Evolutionary conservation across 176 grass and related monocot genomes (phyloP), one percentile per base, ranked within the genome.

Genomic region (Phoenix dactylifera): DNA sequence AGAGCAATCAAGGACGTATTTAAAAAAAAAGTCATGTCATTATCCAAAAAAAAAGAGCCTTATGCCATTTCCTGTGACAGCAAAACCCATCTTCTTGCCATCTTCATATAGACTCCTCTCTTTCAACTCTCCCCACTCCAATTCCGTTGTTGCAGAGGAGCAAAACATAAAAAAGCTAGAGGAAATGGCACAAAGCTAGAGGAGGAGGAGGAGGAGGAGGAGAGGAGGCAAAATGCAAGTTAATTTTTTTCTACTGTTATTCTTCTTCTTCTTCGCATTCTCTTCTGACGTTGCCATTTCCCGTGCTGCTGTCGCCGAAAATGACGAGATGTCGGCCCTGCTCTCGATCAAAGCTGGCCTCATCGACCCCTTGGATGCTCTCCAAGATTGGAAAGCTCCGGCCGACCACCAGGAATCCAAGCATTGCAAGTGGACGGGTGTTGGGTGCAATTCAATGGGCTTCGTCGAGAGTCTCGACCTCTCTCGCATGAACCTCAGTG

Each of bases 401-500:
- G 35, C 22, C 16, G 57, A 51, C 50, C 49, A 64, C 15, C 5
- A 3, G 2, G 9, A 44, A 44, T 53, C 75, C 35, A 51, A 61
- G 64, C 80, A 97, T 61, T 97, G 92, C 75, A 70, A 76, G 14
- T 97, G 92, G 92, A 74, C 69, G 0, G 92, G 83, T 48, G 72
- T 97, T 67, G 10, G 62, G 39, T 97, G 92, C 75, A 75, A 85
- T 50, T 55, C 75, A 15, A 49, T 66, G 22, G 82, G 85, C 26
- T 61, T 59, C 16, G 87, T 97, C 35, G 71, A 60, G 19, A 50
- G 58, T 1, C 72, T 96, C 4, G 68, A 97, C 67, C 78, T 97
- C 20, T 87, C 87, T 0, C 63, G 70, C 7, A 84, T 71, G 77
- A 97, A 97, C 55, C 81, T 97, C 18, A 97, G 83, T 54, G 92